phyloP scores from a whole-genome alignment of 352 stramenopile genomes.

The Phytophthora pluvialis region DNA sequence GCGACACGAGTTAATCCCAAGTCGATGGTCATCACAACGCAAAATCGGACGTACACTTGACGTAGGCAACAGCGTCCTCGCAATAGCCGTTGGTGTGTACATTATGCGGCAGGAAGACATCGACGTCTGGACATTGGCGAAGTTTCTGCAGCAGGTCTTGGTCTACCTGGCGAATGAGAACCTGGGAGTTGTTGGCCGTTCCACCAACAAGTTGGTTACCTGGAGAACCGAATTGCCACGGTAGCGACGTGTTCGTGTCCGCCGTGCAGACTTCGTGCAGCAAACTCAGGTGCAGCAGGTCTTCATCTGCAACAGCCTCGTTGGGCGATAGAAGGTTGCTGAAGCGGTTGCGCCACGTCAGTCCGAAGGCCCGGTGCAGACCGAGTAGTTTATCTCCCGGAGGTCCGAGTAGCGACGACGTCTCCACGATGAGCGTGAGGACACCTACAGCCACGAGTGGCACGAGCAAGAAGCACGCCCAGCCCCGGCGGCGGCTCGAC shows the following conservation, averaged over 20 bases:
- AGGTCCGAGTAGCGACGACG: constrained; percentile 21
- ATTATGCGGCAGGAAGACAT: constrained; percentile 50
- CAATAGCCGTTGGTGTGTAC: constrained; percentile 51
- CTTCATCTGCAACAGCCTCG: constrained; percentile 30
- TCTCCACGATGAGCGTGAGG: constrained; percentile 30
- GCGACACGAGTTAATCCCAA: constrained; percentile 1
- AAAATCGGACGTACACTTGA: constrained; percentile 45
- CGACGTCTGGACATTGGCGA: constrained; percentile 47
- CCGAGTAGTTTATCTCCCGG: constrained; percentile 13
- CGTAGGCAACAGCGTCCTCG: constrained; percentile 55
- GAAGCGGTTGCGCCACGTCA: constrained; percentile 26
- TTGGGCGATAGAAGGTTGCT: constrained; percentile 11
- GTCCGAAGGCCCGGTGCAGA: constrained; percentile 16
- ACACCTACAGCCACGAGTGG: constrained; percentile 23
- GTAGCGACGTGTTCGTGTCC: constrained; percentile 30
- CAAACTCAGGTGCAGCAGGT: constrained; percentile 42
- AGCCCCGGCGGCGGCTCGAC: constrained; percentile 8
- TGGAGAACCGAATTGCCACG: constrained; percentile 45
- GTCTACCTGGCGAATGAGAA: constrained; percentile 37
- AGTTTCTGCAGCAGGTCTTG: constrained; percentile 44
- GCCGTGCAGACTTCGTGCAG: constrained; percentile 39
- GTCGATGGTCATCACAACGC: neutral
- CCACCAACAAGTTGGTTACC: constrained; percentile 31
- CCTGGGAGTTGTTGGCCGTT: constrained; percentile 28
- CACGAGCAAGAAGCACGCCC: constrained; percentile 25